Evolutionary conservation across 805 yeast genomes (phyloP), one percentile per base, ranked within the genome.

Genomic region (Candida maesae): DNA sequence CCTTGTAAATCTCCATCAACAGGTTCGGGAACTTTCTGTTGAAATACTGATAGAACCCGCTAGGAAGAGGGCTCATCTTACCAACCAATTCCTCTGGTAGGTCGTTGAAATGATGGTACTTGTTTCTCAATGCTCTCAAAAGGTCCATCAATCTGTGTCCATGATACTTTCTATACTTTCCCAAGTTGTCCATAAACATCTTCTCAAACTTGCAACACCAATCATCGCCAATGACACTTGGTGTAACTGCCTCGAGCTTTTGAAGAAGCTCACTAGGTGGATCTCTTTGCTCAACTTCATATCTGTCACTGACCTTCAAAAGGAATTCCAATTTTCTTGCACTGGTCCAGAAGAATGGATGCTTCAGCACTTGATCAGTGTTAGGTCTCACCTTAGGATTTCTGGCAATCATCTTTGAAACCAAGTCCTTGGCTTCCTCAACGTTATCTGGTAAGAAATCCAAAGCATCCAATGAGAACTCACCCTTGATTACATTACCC

Each of bases 81-180:
- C 57, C 59, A 38, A 77, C 79, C 43, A 93, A 69, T 12, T 68
- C 74, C 9, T 65, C 71, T 1, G 96, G 96, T 57, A 90, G 65
- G 60, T 93, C 99, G 64, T 88, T 88, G 61, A 75, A 91, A 61
- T 93, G 99, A 61, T 93, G 98, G 56, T 87, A 83, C 61, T 93
- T 93, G 66, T 93, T 93, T 53, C 99, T 73, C 51, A 93, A 63
- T 0, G 96, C 96, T 44, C 99, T 70, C 44, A 93, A 64, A 38
- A 93, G 65, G 60, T 93, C 99, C 80, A 89, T 78, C 34, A 93
- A 63, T 52, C 80, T 84, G 42, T 74, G 78, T 1, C 84, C 75
- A 49, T 83, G 82, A 60, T 93, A 93, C 61, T 88, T 90, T 52
- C 99, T 74, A 60, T 88, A 93, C 57, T 86, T 87, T 15, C 95